phyloP scores from a whole-genome alignment of 768 basidiomycete species.

The Termitomyces sp. region DNA sequence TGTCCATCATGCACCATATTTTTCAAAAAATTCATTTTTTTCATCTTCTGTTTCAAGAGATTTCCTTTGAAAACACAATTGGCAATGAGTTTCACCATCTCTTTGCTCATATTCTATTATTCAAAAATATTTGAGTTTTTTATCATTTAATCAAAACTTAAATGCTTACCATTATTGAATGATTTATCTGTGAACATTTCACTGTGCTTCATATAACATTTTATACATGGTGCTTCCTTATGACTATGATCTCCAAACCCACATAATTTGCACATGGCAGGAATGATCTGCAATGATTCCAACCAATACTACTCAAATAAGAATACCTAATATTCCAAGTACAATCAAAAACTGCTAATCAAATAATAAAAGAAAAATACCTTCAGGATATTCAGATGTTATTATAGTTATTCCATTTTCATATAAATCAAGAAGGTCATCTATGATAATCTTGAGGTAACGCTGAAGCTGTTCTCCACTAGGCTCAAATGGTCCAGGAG shows the following conservation, averaged over 20 bases:
- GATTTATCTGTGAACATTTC: background rate
- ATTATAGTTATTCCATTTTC: constrained; percentile 17
- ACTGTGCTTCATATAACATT: background rate
- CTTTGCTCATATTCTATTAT: background rate
- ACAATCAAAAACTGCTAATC: background rate
- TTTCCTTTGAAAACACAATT: background rate
- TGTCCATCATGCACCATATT: constrained; percentile 22
- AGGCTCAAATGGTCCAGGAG: background rate
- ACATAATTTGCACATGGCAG: constrained; percentile 4
- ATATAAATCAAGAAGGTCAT: constrained; percentile 25
- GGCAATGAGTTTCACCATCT: background rate
- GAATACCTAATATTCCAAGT: background rate
- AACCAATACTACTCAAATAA: constrained; percentile 20
- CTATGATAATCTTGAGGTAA: constrained; percentile 16
- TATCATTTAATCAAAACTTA: background rate
- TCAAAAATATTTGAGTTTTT: background rate
- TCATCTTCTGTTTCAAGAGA: constrained; percentile 3
- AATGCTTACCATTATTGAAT: background rate
- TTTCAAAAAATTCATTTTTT: constrained; percentile 13
- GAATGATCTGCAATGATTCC: constrained; percentile 22
- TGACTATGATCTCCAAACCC: constrained; percentile 3
- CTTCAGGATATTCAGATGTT: constrained; percentile 16
- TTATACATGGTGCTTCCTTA: background rate
- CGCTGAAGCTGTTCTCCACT: background rate
- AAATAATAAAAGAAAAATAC: constrained; percentile 9